Evolutionary conservation across 495 filamentous ascomycete genomes (phyloP).

Genomic region (Chaetomium fimeti): DNA sequence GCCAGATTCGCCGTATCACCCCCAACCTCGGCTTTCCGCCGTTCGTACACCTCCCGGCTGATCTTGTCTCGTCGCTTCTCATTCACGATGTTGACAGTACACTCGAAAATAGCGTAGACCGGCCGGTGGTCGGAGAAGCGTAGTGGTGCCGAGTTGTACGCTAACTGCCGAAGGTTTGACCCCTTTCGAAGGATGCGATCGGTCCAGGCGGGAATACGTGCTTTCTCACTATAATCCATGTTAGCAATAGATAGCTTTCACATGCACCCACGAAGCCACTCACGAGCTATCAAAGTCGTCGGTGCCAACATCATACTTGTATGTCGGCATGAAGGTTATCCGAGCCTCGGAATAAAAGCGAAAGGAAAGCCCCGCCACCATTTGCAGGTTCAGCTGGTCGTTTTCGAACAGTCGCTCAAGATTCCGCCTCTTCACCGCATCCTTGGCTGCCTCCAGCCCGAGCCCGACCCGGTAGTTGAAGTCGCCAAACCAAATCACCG

Average conservation of each 20-base stretch:
- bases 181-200: constrained; percentile 90
- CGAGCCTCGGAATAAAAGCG: constrained; percentile 84
- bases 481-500: constrained; percentile 95
- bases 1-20: constrained; percentile 45
- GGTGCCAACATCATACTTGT: constrained; percentile 86
- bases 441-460: constrained; percentile 71
- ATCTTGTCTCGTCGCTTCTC: constrained; percentile 68
- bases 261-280: constrained; percentile 33
- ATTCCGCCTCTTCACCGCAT: constrained; percentile 66
- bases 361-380: constrained; percentile 87
- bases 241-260: not conserved
- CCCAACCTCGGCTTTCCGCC: constrained; percentile 60
- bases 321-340: constrained; percentile 86
- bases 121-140: constrained; percentile 92
- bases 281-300: constrained; percentile 92
- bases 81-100: constrained; percentile 74
- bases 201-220: constrained; percentile 94
- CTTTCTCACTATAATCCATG: constrained; percentile 66
- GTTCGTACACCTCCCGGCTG: constrained; percentile 66
- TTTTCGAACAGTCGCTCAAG: constrained; percentile 82
- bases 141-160: constrained; percentile 75
- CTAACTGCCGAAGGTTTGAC: constrained; percentile 71
- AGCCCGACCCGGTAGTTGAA: constrained; percentile 98
- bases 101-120: constrained; percentile 85
- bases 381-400: constrained; percentile 96